phyloP scores from a whole-genome alignment of 345 rosid species.

The Camelina laxa region DNA sequence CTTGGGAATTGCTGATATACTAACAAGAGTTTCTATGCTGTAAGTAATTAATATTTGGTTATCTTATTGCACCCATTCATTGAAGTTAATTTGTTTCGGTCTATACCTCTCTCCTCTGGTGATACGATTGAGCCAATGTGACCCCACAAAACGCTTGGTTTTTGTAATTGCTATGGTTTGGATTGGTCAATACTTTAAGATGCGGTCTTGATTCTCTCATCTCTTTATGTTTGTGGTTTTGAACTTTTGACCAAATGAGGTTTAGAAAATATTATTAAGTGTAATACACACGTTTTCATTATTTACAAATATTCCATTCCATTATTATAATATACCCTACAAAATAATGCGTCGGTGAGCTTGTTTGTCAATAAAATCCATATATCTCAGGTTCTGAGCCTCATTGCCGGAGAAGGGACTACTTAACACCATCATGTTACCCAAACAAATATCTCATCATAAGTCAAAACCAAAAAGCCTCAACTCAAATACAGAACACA shows the following conservation, averaged over 20 bases:
- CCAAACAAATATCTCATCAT: not conserved
- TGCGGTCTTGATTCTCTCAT: not conserved
- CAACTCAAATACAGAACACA: too few relatives aligned
- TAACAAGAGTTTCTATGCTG: slow-evolving; percentile 38
- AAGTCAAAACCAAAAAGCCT: too few relatives aligned
- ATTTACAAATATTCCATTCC: not conserved
- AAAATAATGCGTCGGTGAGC: not conserved
- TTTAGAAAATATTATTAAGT: not conserved
- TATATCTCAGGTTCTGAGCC: not conserved
- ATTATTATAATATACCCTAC: not conserved
- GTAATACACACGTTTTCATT: not conserved
- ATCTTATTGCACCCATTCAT: slow-evolving; percentile 4
- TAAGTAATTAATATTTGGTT: slow-evolving; percentile 29
- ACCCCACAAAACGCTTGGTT: not conserved
- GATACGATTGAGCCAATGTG: not conserved
- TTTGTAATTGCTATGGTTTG: not conserved
- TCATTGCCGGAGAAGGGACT: too few relatives aligned
- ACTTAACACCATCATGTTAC: not conserved
- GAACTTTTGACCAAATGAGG: not conserved
- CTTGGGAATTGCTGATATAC: slow-evolving; percentile 35
- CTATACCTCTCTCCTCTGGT: not conserved
- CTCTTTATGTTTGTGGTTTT: not conserved
- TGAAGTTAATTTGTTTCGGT: not conserved
- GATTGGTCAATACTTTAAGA: not conserved
- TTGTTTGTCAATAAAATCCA: not conserved